Conservation (phyloP, 2,329 filamentous ascomycete genomes). For the Pseudofabraea citricarpa region DNA sequence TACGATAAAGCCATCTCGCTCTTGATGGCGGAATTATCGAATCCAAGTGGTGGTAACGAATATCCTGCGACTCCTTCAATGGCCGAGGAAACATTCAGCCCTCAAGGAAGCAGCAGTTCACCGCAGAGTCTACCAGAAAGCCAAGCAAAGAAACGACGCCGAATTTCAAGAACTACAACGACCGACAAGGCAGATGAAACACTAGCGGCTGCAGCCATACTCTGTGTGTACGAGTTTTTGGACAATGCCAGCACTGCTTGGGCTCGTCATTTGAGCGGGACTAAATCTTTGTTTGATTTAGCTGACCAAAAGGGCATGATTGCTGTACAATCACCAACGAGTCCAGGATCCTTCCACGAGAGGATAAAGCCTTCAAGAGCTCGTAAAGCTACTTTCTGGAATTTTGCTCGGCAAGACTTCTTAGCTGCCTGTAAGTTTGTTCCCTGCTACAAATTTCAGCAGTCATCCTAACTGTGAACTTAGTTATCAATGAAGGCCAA, state of each 20-base stretch:
- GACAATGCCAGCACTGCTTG: slow-evolving; percentile 59
- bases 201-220: slow-evolving; percentile 59
- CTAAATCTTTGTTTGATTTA: slow-evolving; percentile 56
- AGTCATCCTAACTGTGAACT: background rate
- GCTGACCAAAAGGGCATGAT: slow-evolving; percentile 44
- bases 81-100: slow-evolving; percentile 20
- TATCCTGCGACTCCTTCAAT: slow-evolving; percentile 25
- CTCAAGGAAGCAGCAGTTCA: slow-evolving; percentile 19
- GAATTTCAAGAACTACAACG: slow-evolving; percentile 33
- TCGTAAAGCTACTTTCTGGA: slow-evolving; percentile 60
- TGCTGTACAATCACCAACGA: slow-evolving; percentile 35
- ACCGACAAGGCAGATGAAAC: slow-evolving; percentile 52
- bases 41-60: slow-evolving; percentile 16
- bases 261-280: slow-evolving; percentile 60
- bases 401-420: slow-evolving; percentile 62
- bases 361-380: slow-evolving; percentile 43
- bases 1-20: slow-evolving; percentile 53
- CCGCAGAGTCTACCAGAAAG: slow-evolving; percentile 18
- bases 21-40: slow-evolving; percentile 33
- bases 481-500: slow-evolving; percentile 53
- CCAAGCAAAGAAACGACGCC: slow-evolving; percentile 32
- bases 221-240: slow-evolving; percentile 65
- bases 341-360: slow-evolving; percentile 21
- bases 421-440: slow-evolving; percentile 55
- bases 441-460: background rate